Evolutionary conservation across 192 early-diverging fungal species (phyloP), one percentile per base, ranked within the genome.

Genomic region (Gryganskiella cystojenkinii): DNA sequence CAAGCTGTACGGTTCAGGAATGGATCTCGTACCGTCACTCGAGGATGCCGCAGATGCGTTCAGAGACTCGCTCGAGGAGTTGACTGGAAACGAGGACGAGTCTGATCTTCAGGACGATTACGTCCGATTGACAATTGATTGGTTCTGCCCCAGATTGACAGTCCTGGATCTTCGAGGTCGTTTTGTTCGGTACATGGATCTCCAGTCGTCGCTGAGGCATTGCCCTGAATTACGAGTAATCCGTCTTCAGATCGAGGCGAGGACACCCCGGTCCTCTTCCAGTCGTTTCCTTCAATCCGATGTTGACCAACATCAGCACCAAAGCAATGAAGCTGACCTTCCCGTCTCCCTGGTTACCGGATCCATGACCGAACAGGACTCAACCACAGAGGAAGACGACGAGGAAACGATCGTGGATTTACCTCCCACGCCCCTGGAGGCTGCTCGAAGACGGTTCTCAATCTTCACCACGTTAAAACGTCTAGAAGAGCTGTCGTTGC

Each of bases 41-140:
- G 71, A 73, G 30, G 63, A 73, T 60, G 71, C 71, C 11, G 49
- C 51, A 3, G 71, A 73, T 25, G 62, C 63, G 11, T 73, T 73
- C 27, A 61, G 63, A 13, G 63, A 73, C 20, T 46, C 56, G 17
- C 34, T 73, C 25, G 56, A 54, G 20, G 71, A 64, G 33, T 22
- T 73, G 20, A 28, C 40, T n/a, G 71, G 62, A 22, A 65, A 9
- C 28, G 71, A 73, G 56, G 71, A 73, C 40, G 71, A 62, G 33
- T 65, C 50, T 27, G 56, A 55, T 10, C 56, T 31, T 0, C 31
- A 61, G 8, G 56, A 64, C 10, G 40, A 52, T 17, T 73, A 73
- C 31, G 56, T 46, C 0, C 45, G 49, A 7, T 63, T 73, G 47
- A 35, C 56, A 19, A 60, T 73, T 22, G 37, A 40, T 22, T 73